These are phyloP conservation scores for Hylodesmum podocarpum DNA, from an alignment of 306 rosid species.

Conservation along the genomic window DNA sequence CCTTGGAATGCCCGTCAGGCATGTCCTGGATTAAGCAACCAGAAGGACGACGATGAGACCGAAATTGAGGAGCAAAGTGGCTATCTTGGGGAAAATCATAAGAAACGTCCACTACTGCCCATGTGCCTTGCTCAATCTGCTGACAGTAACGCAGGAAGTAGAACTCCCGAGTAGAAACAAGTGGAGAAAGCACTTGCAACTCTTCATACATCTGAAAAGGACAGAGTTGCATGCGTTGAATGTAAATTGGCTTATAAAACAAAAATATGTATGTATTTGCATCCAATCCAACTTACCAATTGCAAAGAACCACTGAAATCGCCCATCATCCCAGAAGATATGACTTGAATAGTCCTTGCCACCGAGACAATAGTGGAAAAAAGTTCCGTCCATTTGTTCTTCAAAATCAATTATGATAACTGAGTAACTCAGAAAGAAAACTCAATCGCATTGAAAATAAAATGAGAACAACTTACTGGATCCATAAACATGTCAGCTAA, in stretches of 20 bases:
- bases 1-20: constrained; percentile 97
- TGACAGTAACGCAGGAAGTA: constrained; percentile 76
- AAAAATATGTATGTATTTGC: neutral
- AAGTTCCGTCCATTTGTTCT: constrained; percentile 82
- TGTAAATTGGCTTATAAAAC: neutral
- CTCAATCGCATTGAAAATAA: neutral
- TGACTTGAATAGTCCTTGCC: constrained; percentile 77
- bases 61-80: constrained; percentile 58
- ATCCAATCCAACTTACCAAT: constrained; percentile 49
- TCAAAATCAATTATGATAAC: constrained; percentile 32
- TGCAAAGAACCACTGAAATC: constrained; percentile 70
- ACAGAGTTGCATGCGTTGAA: neutral
- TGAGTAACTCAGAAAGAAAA: neutral
- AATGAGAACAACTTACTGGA: constrained; percentile 40
- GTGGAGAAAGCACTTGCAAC: constrained; percentile 78
- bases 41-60: constrained; percentile 71
- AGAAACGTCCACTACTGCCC: constrained; percentile 85
- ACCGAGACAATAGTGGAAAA: constrained; percentile 77
- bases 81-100: constrained; percentile 70
- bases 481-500: constrained; percentile 84
- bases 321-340: constrained; percentile 72
- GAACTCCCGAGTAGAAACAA: constrained; percentile 82
- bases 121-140: constrained; percentile 79
- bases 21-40: constrained; percentile 91
- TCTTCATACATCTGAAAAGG: constrained; percentile 74